Base-by-base conservation (phyloP, 2,329 filamentous ascomycete species). In the Cadophora luteo-olivacea region DNA sequence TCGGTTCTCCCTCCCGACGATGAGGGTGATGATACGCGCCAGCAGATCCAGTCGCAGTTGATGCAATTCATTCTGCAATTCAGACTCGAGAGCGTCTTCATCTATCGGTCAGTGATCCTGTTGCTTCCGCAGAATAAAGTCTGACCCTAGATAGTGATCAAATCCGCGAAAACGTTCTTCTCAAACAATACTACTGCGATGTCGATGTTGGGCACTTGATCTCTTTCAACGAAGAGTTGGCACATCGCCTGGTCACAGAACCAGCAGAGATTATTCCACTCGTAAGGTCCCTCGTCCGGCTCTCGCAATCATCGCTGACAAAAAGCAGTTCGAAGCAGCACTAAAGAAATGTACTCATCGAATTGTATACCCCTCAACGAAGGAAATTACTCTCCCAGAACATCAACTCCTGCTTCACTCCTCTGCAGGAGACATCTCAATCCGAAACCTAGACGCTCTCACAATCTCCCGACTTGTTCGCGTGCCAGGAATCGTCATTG, bases 341-440 rank as follows among this genome's bases (percentile, higher is more conserved):
- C 84, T 99, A 62, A 94, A 92, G 79, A 92, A 91, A 81, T 98
- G 95, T 81, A 97, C 95, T 33, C 92, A 96, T 76, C 89, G 92
- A 75, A 97, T 99, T 77, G 91, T 99, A 70, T 97, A 94, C 78
- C 94, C 96, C 45, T 90, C 89, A 5, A 85, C 89, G 71, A 85
- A 83, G 74, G 85, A 90, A 55, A 80, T 84, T 60, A 84, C 87
- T 67, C 87, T 98, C 65, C 96, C 95, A 3, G 90, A 97, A 75
- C 95, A 98, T 80, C 96, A 99, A 80, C 89, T 99, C 36, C 91
- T 99, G 67, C 89, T 99, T 61, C 94, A 98, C 81, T 98, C 96
- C 63, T 92, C 90, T 68, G 94, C 94, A 72, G 91, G 95, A 64
- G 90, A 97, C 79, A 93, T 94, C 36, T 96, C 95, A 0, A 98